Base-by-base conservation (phyloP, 1,139 yeast species). In the Scheffersomyces parashehatae region DNA sequence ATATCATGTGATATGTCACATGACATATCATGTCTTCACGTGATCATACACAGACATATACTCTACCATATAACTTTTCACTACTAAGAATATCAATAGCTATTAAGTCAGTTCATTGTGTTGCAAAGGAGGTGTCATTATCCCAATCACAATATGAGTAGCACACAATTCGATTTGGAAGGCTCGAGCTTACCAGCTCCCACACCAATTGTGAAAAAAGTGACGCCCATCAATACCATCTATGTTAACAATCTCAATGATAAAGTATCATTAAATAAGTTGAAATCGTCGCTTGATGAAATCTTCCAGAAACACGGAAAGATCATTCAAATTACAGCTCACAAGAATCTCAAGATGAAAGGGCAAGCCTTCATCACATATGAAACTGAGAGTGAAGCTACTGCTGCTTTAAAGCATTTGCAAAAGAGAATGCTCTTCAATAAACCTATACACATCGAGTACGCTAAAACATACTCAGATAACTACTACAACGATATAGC, bases 301-400 rank as follows among this genome's bases (percentile, higher is more conserved):
- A 49, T 72, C 2, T 83, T 84, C 36, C 47, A 60, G 3, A 58
- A 69, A 12, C 81, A 71, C 58, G 85, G 88, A 0, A 59, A 66
- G 0, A 70, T 86, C 1, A 51, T 75, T 10, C 80, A 78, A 35
- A 65, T 89, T 6, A 72, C 81, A 1, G 82, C 90, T 1, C 83
- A 82, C 49, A 76, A 76, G 50, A 84, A 82, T 54, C 56, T 87
- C 26, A 75, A 73, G 45, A 73, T 87, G 77, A 75, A 83, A 44
- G 97, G 97, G 2, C 97, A 90, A 62, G 97, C 97, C 1, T 93
- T 90, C 62, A 74, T 93, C 5, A 84, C 91, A 0, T 83, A 82
- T 50, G 72, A 67, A 3, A 59, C 64, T 15, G 54, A 59, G 1
- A 66, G 67, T 3, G 60, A 68, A 6, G 86, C 95, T 0, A 48